phyloP scores from a whole-genome alignment of 2,329 filamentous ascomycete species.

The Colletotrichum lentis region DNA sequence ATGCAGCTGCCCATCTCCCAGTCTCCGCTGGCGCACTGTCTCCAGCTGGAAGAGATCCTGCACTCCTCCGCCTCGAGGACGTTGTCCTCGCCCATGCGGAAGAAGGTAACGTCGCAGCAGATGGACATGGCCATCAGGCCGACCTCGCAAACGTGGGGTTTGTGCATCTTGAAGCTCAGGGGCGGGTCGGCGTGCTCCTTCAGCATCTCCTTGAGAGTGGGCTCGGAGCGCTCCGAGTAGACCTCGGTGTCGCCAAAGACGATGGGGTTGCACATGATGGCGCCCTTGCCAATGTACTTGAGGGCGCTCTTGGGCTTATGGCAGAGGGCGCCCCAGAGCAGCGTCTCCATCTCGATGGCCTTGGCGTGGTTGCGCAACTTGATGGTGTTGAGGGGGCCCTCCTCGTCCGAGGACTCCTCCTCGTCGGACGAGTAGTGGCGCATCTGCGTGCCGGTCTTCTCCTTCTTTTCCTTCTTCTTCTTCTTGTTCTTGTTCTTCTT shows the following conservation, averaged over 20 bases:
- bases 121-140: slow-evolving; percentile 50
- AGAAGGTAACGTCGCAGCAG: slow-evolving; percentile 48
- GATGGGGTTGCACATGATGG: slow-evolving; percentile 50
- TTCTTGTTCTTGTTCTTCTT: slow-evolving; percentile 28
- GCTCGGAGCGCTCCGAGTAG: slow-evolving; percentile 43
- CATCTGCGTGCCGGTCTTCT: slow-evolving; percentile 21
- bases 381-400: slow-evolving; percentile 45
- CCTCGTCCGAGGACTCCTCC: slow-evolving; percentile 31
- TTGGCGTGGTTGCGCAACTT: slow-evolving; percentile 50
- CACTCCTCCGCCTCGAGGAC: slow-evolving; percentile 44
- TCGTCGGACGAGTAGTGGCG: slow-evolving; percentile 22
- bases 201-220: slow-evolving; percentile 45
- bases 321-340: slow-evolving; percentile 51
- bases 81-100: slow-evolving; percentile 40
- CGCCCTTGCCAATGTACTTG: slow-evolving; percentile 51
- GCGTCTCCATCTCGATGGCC: slow-evolving; percentile 50
- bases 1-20: slow-evolving; percentile 42
- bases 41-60: slow-evolving; percentile 45
- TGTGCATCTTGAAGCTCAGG: slow-evolving; percentile 47
- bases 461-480: slow-evolving; percentile 21
- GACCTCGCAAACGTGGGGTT: slow-evolving; percentile 49
- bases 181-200: slow-evolving; percentile 42
- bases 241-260: slow-evolving; percentile 43
- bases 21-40: slow-evolving; percentile 50
- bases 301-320: slow-evolving; percentile 48